These are phyloP conservation scores for Cubamyces sp. DNA, from an alignment of 768 basidiomycete genomes.

Conservation along the genomic window DNA sequence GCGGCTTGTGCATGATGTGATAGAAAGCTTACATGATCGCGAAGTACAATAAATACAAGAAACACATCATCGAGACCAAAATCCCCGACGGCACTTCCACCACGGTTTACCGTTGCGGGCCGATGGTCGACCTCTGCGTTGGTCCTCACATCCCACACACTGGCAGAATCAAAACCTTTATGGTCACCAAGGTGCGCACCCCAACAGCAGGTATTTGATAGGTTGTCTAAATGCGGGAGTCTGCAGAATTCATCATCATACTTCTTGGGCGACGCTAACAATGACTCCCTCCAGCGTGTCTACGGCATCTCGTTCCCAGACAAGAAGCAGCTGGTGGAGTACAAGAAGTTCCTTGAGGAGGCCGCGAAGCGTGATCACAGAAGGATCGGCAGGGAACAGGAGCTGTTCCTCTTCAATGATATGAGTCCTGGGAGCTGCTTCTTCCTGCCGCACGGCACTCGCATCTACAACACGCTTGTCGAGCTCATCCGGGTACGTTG, in stretches of 20 bases:
- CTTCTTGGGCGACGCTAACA: constrained; percentile 84
- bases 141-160: constrained; percentile 99
- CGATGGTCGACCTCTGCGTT: constrained; percentile 96
- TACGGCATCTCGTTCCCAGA: constrained; percentile 99
- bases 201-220: too few species aligned
- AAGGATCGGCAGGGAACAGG: constrained; percentile 97
- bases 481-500: constrained; percentile 84
- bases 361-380: constrained; percentile 98
- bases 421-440: constrained; percentile 93
- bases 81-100: constrained; percentile 95
- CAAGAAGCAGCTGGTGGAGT: constrained; percentile 90
- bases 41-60: constrained; percentile 99
- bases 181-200: constrained; percentile 85
- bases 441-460: constrained; percentile 95
- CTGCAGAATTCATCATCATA: constrained; percentile 93
- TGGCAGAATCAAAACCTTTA: constrained; percentile 95
- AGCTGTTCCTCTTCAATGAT: constrained; percentile 98
- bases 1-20: too few species aligned
- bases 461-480: constrained; percentile 93
- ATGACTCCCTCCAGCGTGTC: constrained; percentile 93
- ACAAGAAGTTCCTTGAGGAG: constrained; percentile 95
- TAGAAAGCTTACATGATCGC: not conserved
- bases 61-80: constrained; percentile 92
- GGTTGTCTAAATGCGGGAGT: not conserved
- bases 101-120: constrained; percentile 98